Percentiles rank a stretch among this genome's conserved stretches.
These are phyloP conservation scores for Penicillium brevicompactum DNA, from an alignment of 2,329 filamentous ascomycete species.

Conservation along the genomic window DNA sequence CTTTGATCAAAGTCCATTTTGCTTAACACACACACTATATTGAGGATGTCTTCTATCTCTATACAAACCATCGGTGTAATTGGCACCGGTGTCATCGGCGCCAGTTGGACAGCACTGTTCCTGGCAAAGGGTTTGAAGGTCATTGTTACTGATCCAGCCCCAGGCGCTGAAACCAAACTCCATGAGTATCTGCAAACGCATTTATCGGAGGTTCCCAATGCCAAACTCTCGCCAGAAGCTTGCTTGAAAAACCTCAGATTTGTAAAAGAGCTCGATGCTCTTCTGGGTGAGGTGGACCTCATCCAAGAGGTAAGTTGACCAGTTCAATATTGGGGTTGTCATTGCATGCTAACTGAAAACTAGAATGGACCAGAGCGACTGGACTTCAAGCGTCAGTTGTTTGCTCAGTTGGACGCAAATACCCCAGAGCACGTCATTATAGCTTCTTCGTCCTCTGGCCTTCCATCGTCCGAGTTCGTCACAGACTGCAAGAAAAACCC, in stretches of 20 bases:
- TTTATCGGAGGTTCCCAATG: slow-evolving; percentile 17
- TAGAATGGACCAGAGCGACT: slow-evolving; percentile 20
- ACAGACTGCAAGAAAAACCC: slow-evolving; percentile 23
- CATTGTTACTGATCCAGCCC: slow-evolving; percentile 45
- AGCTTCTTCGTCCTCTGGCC: slow-evolving; percentile 17
- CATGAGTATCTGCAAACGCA: slow-evolving; percentile 20
- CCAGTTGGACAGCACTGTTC: slow-evolving; percentile 47
- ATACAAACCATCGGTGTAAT: slow-evolving; percentile 38
- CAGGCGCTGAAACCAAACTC: slow-evolving; percentile 36
- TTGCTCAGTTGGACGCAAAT: slow-evolving; percentile 20
- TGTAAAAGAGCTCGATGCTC: slow-evolving; percentile 9
- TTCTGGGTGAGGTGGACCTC: slow-evolving; percentile 5
- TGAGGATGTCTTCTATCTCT: not conserved
- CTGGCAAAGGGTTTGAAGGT: slow-evolving; percentile 42
- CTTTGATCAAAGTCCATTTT: not conserved
- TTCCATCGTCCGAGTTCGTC: slow-evolving; percentile 12
- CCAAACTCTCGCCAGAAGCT: not conserved
- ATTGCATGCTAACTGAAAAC: not conserved
- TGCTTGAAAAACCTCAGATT: slow-evolving; percentile 12
- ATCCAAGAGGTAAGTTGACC: slow-evolving; percentile 12
- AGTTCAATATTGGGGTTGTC: not conserved
- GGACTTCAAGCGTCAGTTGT: slow-evolving; percentile 18
- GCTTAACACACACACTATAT: not conserved
- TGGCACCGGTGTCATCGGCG: slow-evolving; percentile 44
- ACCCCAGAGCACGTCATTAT: slow-evolving; percentile 14